Percentiles rank a stretch among this genome's conserved stretches.
phyloP scores from a whole-genome alignment of 139 green algal genomes.

The Coelastrella sp. region DNA sequence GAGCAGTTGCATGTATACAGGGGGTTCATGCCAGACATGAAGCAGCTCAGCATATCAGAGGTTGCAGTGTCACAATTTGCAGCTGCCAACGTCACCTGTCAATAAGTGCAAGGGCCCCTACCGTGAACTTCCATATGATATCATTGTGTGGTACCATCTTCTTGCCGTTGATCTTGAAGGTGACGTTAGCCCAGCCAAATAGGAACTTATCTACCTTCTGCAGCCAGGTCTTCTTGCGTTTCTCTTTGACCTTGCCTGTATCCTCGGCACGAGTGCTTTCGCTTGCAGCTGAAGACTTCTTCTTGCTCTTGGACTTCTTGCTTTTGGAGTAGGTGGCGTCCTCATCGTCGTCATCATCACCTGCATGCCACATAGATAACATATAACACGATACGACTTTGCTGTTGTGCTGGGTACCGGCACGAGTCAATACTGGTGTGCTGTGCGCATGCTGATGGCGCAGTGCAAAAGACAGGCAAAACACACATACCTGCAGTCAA shows the following conservation, averaged over 20 bases:
- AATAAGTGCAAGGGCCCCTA: background rate
- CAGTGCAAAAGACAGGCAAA: no score
- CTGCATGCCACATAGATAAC: background rate
- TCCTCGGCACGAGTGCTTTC: background rate
- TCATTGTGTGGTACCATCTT: conserved; percentile 40
- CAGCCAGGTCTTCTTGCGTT: background rate
- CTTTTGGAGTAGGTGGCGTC: no score
- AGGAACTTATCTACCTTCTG: background rate
- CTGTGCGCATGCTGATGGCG: no score
- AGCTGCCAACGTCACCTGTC: background rate
- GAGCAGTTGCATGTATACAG: background rate
- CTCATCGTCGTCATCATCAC: background rate
- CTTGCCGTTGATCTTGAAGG: conserved; percentile 51
- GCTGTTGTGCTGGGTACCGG: background rate
- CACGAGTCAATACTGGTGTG: no score
- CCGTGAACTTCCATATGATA: conserved; percentile 38
- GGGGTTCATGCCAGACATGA: background rate
- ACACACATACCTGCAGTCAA: no score
- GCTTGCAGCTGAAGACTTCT: background rate
- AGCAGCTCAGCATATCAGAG: background rate
- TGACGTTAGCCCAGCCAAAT: conserved; percentile 44
- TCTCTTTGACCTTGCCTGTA: background rate
- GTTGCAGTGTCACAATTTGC: background rate
- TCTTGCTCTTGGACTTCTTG: background rate
- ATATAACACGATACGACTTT: background rate